These are phyloP conservation scores for Coemansia pectinata DNA, from an alignment of 192 early-diverging fungal genomes.

Conservation along the genomic window DNA sequence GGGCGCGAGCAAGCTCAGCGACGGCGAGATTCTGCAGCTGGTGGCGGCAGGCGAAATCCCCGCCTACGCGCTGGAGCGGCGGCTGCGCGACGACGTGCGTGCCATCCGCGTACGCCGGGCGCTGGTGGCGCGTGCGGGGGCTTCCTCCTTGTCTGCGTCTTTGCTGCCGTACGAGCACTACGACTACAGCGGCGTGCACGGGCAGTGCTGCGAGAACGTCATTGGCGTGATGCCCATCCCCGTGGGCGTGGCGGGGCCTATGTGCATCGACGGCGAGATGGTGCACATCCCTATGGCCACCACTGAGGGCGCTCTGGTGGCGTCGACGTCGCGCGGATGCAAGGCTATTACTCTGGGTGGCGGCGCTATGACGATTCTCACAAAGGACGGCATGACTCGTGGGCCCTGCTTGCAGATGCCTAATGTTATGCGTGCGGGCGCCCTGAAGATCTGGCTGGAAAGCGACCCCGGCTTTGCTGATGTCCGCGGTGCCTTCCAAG, in stretches of 20 bases:
- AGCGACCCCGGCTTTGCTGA: slow-evolving; percentile 57
- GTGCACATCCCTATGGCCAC: slow-evolving; percentile 94
- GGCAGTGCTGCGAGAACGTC: slow-evolving; percentile 95
- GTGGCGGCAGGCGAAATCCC: slow-evolving; percentile 73
- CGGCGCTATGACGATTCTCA: slow-evolving; percentile 78
- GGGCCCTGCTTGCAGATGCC: slow-evolving; percentile 91
- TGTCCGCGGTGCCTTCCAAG: slow-evolving; percentile 79
- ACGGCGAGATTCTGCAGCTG: slow-evolving; percentile 78
- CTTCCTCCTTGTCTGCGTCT: slow-evolving; percentile 64
- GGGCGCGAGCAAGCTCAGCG: slow-evolving; percentile 55
- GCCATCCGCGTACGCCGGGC: slow-evolving; percentile 83
- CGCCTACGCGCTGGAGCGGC: slow-evolving; percentile 87
- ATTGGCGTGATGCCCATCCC: slow-evolving; percentile 92
- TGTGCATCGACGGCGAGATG: slow-evolving; percentile 76
- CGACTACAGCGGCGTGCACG: slow-evolving; percentile 86
- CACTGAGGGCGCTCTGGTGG: slow-evolving; percentile 88
- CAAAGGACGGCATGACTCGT: slow-evolving; percentile 87
- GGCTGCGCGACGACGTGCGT: slow-evolving; percentile 71
- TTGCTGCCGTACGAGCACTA: slow-evolving; percentile 81
- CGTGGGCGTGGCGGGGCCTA: slow-evolving; percentile 89
- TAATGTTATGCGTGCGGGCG: slow-evolving; percentile 61
- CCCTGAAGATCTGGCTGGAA: slow-evolving; percentile 76
- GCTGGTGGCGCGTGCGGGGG: slow-evolving; percentile 68
- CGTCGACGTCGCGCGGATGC: slow-evolving; percentile 90
- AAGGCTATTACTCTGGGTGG: slow-evolving; percentile 90